Percentiles rank a stretch among this genome's conserved stretches.
phyloP scores from a whole-genome alignment of 441 rosid species.

The Jatropha podagrica region DNA sequence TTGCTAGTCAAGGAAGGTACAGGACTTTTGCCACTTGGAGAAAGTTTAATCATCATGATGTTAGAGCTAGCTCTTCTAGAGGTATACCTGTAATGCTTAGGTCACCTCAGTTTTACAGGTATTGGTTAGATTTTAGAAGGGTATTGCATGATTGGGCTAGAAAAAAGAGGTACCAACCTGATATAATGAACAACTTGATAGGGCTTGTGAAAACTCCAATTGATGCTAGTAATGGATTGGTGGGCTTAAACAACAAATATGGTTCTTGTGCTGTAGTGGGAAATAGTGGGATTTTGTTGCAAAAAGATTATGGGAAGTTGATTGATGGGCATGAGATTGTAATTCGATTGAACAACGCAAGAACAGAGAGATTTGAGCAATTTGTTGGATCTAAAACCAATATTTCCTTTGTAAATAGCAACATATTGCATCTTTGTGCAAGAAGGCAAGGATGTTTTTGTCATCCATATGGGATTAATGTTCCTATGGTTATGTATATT shows the following conservation, averaged over 20 bases:
- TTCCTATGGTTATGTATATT: slow-evolving; percentile 73
- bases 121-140: slow-evolving; percentile 70
- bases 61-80: slow-evolving; percentile 29
- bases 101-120: slow-evolving; percentile 60
- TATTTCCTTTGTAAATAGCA: slow-evolving; percentile 81
- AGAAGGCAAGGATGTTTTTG: slow-evolving; percentile 65
- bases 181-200: slow-evolving; percentile 57
- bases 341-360: slow-evolving; percentile 81
- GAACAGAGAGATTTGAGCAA: slow-evolving; percentile 46
- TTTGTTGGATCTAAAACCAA: slow-evolving; percentile 69
- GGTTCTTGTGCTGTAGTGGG: slow-evolving; percentile 90
- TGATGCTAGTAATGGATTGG: slow-evolving; percentile 43
- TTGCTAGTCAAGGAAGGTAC: slow-evolving; percentile 40
- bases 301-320: slow-evolving; percentile 46
- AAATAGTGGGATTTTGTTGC: slow-evolving; percentile 79
- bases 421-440: slow-evolving; percentile 73
- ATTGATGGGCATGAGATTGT: slow-evolving; percentile 83
- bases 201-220: slow-evolving; percentile 54
- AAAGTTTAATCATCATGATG: slow-evolving; percentile 41
- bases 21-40: slow-evolving; percentile 43
- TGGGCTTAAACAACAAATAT: slow-evolving; percentile 42
- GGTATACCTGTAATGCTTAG: slow-evolving; percentile 44
- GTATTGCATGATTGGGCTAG: slow-evolving; percentile 59
- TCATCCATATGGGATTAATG: slow-evolving; percentile 73
- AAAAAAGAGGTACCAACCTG: slow-evolving; percentile 47